Percentiles rank a stretch among this genome's conserved stretches.
Conservation (phyloP, 371 early-diverging fungal genomes). For the Haplosporangium sp. region DNA sequence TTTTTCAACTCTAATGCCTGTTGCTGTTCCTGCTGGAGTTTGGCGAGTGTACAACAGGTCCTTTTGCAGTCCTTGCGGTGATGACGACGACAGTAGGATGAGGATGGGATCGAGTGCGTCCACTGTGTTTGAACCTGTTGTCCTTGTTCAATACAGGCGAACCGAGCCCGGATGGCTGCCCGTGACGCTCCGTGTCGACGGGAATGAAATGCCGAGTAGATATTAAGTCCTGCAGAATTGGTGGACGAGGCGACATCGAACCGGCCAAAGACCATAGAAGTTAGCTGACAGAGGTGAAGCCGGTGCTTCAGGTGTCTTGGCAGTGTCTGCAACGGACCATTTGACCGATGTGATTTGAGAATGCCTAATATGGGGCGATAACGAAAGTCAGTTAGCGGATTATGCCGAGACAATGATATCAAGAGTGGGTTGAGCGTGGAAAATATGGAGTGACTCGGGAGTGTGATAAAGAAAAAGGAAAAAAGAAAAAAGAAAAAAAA, state of each 20-base stretch:
- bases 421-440: no score
- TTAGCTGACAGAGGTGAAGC: constrained; percentile 69
- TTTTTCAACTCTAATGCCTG: constrained; percentile 57
- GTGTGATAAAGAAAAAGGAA: not conserved
- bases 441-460: no score
- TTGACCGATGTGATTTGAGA: constrained; percentile 62
- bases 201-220: constrained; percentile 52
- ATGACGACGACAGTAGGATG: constrained; percentile 46
- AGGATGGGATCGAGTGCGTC: constrained; percentile 26
- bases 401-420: no score
- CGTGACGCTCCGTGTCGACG: constrained; percentile 50
- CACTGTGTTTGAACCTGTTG: constrained; percentile 22
- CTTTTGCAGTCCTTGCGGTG: constrained; percentile 49
- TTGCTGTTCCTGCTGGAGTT: constrained; percentile 54
- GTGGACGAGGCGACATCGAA: constrained; percentile 64
- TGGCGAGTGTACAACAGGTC: constrained; percentile 50
- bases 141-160: constrained; percentile 31
- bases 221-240: constrained; percentile 44
- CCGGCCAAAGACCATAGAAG: constrained; percentile 71
- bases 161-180: constrained; percentile 35
- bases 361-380: constrained; percentile 55
- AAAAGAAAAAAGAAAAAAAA: not conserved
- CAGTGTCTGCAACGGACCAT: constrained; percentile 58
- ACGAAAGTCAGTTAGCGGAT: not conserved
- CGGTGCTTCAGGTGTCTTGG: constrained; percentile 65